A percentile compares a stretch with the other conserved stretches of the same genome.
These are phyloP conservation scores for Fusarium sp. DNA, from an alignment of 2,329 filamentous ascomycete species.

Conservation along the genomic window DNA sequence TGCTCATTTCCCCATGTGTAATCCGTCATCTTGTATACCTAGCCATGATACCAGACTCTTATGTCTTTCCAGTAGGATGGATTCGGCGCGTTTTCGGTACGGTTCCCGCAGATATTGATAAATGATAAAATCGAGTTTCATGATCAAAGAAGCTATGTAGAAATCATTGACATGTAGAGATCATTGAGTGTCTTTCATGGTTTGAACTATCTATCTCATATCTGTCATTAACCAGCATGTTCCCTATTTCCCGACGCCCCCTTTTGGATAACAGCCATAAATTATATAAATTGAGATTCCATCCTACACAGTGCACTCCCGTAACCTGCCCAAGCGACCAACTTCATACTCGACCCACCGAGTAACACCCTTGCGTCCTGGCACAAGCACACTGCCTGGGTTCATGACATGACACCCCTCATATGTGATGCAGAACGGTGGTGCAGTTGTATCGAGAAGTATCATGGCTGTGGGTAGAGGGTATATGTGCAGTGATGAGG, in stretches of 20 bases:
- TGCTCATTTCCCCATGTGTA: not conserved
- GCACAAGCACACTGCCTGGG: constrained; percentile 80
- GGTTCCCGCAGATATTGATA: not conserved
- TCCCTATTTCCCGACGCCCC: constrained; percentile 15
- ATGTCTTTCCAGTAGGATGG: not conserved
- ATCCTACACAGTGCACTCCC: constrained; percentile 70
- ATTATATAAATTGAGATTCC: not conserved
- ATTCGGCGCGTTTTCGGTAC: not conserved
- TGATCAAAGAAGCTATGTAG: not conserved
- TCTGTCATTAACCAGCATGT: constrained; percentile 28
- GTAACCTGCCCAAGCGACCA: constrained; percentile 70
- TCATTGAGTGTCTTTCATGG: not conserved
- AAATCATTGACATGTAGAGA: not conserved
- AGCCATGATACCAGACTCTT: not conserved
- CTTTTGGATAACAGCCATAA: not conserved
- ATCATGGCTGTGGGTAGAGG: constrained; percentile 88
- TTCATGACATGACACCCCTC: constrained; percentile 98
- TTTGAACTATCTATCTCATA: constrained; percentile 22
- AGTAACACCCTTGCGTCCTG: constrained; percentile 75
- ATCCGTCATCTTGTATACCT: constrained; percentile 18
- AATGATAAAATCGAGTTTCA: constrained; percentile 3
- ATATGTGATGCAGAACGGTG: constrained; percentile 89
- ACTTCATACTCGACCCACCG: constrained; percentile 92
- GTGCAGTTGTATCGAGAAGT: constrained; percentile 83
- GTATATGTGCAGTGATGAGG: constrained; percentile 81